phyloP scores from a whole-genome alignment of 805 yeast species.

The Hanseniaspora hatyaiensis region DNA sequence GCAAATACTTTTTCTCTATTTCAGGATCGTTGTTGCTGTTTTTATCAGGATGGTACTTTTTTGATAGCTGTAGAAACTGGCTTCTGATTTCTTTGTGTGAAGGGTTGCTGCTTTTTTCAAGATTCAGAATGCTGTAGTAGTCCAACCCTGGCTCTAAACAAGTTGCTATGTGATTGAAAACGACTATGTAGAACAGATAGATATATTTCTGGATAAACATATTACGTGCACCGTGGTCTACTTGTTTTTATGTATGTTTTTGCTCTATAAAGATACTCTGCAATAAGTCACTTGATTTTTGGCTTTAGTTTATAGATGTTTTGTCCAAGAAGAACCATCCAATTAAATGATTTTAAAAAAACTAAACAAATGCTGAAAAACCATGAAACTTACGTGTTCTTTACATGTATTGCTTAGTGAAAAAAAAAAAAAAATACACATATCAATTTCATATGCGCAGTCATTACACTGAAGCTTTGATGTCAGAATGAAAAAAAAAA shows the following conservation, averaged over 20 bases:
- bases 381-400: too few species aligned
- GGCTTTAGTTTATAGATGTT: too few species aligned
- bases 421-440: background rate
- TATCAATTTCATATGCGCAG: background rate
- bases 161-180: background rate
- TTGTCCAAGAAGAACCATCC: background rate
- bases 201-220: background rate
- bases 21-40: constrained; percentile 61
- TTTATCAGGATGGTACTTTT: constrained; percentile 90
- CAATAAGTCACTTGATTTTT: too few species aligned
- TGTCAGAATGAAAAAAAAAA: background rate
- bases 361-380: too few species aligned
- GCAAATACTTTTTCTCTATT: constrained; percentile 78
- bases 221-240: background rate
- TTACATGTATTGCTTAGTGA: too few species aligned
- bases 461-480: background rate
- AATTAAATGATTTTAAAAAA: too few species aligned
- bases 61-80: constrained; percentile 70
- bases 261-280: background rate
- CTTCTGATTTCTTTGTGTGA: constrained; percentile 70
- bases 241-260: background rate
- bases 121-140: constrained; percentile 53
- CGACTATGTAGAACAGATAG: background rate
- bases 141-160: constrained; percentile 26
- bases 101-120: constrained; percentile 44